These are phyloP conservation scores for Isatis tinctoria DNA, from an alignment of 345 rosid species.

Conservation along the genomic window DNA sequence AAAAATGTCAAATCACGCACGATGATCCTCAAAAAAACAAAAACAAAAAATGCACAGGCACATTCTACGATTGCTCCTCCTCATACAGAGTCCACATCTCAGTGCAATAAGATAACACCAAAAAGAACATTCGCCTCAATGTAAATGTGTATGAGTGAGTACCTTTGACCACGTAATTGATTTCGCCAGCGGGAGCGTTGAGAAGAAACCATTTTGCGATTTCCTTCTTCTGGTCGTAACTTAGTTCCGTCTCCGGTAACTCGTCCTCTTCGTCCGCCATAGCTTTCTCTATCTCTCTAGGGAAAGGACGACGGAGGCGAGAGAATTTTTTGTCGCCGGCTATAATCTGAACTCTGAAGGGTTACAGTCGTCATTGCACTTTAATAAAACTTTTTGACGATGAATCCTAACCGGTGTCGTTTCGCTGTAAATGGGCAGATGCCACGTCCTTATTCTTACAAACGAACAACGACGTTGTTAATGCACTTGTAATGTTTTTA, in stretches of 20 bases:
- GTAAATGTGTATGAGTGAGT: not conserved
- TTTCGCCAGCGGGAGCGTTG: slow-evolving; percentile 95
- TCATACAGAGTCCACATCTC: not conserved
- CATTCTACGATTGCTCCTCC: not conserved
- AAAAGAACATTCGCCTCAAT: not conserved
- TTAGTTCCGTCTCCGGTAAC: slow-evolving; percentile 48
- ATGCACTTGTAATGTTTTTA: too few relatives aligned
- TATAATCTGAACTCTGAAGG: slow-evolving; percentile 32
- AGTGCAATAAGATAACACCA: not conserved
- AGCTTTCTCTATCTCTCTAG: not conserved
- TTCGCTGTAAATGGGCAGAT: not conserved
- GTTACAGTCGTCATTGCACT: slow-evolving; percentile 12
- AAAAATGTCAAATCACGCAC: not conserved
- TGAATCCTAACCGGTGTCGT: not conserved
- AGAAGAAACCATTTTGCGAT: slow-evolving; percentile 99
- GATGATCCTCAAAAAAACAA: slow-evolving; percentile 8
- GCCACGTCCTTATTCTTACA: not conserved
- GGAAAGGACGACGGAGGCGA: slow-evolving; percentile 1
- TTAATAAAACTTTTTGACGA: not conserved
- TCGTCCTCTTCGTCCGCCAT: slow-evolving; percentile 62
- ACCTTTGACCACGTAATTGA: slow-evolving; percentile 96
- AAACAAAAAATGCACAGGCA: not conserved
- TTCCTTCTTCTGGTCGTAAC: slow-evolving; percentile 76
- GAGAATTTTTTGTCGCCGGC: slow-evolving; percentile 18
- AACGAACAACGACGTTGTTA: not conserved